Conservation (phyloP, 495 filamentous ascomycete species). For the Aspergillus ostianus region DNA sequence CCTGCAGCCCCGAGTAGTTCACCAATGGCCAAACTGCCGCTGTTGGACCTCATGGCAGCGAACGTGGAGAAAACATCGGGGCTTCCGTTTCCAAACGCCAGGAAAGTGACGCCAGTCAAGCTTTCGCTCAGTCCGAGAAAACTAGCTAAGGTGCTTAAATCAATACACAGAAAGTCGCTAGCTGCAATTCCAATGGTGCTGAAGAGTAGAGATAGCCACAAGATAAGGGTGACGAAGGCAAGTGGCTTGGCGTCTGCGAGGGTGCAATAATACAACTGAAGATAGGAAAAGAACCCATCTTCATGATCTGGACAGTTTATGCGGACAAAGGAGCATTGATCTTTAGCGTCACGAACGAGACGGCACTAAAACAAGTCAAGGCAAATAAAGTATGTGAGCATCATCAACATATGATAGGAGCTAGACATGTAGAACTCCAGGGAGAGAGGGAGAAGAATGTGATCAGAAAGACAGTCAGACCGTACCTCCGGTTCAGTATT, state of each 20-base stretch:
- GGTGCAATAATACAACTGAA: conserved; percentile 88
- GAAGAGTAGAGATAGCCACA: conserved; percentile 91
- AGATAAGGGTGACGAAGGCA: conserved; percentile 70
- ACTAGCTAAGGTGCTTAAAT: conserved; percentile 85
- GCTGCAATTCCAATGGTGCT: conserved; percentile 98
- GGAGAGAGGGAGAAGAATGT: not conserved
- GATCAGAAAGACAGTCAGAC: not conserved
- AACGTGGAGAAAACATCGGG: conserved; percentile 99
- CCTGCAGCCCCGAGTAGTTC: conserved; percentile 93
- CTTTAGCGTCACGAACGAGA: conserved; percentile 67
- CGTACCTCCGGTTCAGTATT: conserved; percentile 39
- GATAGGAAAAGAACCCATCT: conserved; percentile 84
- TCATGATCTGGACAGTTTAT: conserved; percentile 85
- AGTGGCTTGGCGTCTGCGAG: conserved; percentile 67
- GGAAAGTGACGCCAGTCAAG: conserved; percentile 92
- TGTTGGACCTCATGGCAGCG: conserved; percentile 94
- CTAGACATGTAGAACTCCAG: not conserved
- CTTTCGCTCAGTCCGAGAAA: conserved; percentile 93
- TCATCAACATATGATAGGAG: not conserved
- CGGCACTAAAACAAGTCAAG: conserved; percentile 58
- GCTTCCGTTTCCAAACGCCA: conserved; percentile 98
- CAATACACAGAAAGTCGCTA: conserved; percentile 96
- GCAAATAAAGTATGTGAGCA: not conserved
- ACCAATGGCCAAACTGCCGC: conserved; percentile 91
- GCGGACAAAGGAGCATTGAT: conserved; percentile 85